Percentiles rank a stretch among this genome's conserved stretches.
Evolutionary conservation across 306 rosid genomes (phyloP).

Genomic region (Glycyrrhiza uralensis): DNA sequence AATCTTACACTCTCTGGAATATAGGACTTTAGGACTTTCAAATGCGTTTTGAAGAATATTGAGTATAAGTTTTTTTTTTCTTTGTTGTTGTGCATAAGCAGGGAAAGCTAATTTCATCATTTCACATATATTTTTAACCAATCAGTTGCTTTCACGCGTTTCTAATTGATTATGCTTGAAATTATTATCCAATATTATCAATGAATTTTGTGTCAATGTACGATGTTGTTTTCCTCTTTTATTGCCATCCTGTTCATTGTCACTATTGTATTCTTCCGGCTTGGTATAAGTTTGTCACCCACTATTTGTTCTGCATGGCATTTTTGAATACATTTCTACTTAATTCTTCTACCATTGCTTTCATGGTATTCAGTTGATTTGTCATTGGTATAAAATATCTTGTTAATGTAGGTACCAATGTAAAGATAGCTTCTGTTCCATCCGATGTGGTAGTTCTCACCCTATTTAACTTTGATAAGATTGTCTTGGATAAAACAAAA

Average conservation of each 20-base stretch:
- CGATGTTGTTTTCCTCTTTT: not conserved
- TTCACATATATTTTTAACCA: not conserved
- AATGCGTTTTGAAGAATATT: not conserved
- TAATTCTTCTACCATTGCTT: not conserved
- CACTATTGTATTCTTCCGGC: not conserved
- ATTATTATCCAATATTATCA: not conserved
- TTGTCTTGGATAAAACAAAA: slow-evolving; percentile 74
- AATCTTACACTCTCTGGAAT: too few species aligned
- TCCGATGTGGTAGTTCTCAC: slow-evolving; percentile 64
- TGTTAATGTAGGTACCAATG: slow-evolving; percentile 70
- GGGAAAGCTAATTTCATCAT: not conserved
- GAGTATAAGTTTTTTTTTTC: not conserved
- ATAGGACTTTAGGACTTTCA: not conserved
- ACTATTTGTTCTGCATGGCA: not conserved
- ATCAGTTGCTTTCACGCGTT: not conserved
- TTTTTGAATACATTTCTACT: not conserved
- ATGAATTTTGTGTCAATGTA: not conserved
- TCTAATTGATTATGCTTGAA: not conserved
- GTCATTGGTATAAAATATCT: slow-evolving; percentile 8
- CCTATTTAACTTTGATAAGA: slow-evolving; percentile 53
- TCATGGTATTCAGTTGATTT: not conserved
- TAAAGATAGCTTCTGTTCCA: slow-evolving; percentile 70
- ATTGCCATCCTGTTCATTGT: not conserved
- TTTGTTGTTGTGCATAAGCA: not conserved
- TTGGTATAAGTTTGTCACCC: not conserved